These are phyloP conservation scores for Myxozyma neotropica DNA, from an alignment of 805 yeast species.

Conservation along the genomic window DNA sequence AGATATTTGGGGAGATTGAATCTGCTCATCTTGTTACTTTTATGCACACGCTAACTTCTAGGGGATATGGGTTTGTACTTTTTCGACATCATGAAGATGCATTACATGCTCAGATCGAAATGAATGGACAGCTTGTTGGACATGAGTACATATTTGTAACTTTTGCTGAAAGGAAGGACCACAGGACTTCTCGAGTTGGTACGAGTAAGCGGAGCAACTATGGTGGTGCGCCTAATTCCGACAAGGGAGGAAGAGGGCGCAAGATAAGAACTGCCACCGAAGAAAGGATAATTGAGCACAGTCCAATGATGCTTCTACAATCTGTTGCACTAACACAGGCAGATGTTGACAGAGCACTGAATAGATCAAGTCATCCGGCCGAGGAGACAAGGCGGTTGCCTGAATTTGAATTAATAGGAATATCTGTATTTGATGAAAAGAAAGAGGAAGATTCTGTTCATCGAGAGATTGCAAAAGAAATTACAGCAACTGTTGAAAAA, in stretches of 20 bases:
- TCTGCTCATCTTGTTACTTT: constrained; percentile 14
- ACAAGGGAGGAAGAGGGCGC: background rate
- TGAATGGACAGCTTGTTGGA: constrained; percentile 27
- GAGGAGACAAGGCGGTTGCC: too few species aligned
- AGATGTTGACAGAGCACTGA: background rate
- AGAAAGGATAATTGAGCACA: background rate
- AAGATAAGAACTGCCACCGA: background rate
- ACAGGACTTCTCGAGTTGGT: background rate
- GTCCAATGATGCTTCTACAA: background rate
- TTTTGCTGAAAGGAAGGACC: constrained; percentile 20
- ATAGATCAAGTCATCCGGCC: background rate
- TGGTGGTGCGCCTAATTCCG: background rate
- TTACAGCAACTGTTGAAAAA: background rate
- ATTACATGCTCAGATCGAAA: constrained; percentile 6
- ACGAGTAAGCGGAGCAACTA: background rate
- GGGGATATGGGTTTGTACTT: constrained; percentile 31
- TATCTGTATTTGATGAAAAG: too few species aligned
- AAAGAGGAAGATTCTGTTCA: too few species aligned
- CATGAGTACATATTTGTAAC: constrained; percentile 19
- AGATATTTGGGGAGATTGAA: constrained; percentile 18
- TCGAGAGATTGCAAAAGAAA: background rate
- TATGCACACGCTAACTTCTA: constrained; percentile 12
- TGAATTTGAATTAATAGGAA: too few species aligned
- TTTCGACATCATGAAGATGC: constrained; percentile 26
- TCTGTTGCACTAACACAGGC: background rate